Percentiles rank a stretch among this genome's conserved stretches.
These are phyloP conservation scores for Gaultheria prostrata DNA, from an alignment of 148 eudicot genomes.

Conservation along the genomic window DNA sequence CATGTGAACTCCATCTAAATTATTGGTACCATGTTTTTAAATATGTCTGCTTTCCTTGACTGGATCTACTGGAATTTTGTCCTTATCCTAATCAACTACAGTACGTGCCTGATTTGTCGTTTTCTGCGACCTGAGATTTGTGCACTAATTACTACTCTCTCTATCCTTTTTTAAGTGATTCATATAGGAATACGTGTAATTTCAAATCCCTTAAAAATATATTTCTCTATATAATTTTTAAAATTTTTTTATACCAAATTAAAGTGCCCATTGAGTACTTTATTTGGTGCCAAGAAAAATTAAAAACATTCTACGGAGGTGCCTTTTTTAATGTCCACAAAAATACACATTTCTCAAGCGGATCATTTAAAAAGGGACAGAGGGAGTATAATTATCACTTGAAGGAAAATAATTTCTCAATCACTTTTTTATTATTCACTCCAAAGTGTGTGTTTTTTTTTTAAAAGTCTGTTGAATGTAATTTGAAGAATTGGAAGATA, in stretches of 20 bases:
- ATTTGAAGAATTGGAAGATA: not conserved
- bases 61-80: not conserved
- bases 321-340: too few relatives aligned
- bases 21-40: constrained; percentile 8
- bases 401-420: not conserved
- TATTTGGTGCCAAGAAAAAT: too few relatives aligned
- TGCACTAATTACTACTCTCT: not conserved
- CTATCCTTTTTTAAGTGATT: too few relatives aligned
- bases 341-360: too few relatives aligned
- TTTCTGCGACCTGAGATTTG: not conserved
- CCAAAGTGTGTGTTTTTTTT: not conserved
- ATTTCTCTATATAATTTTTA: too few relatives aligned
- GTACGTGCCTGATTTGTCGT: not conserved
- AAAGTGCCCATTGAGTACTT: too few relatives aligned
- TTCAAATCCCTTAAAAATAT: too few relatives aligned
- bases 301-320: too few relatives aligned
- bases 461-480: not conserved
- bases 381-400: not conserved
- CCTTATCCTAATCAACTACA: not conserved
- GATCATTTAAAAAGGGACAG: too few relatives aligned
- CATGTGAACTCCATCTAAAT: constrained; percentile 17
- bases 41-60: constrained; percentile 11
- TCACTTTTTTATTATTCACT: not conserved
- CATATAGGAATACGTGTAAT: too few relatives aligned
- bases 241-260: too few relatives aligned